Evolutionary conservation across 2,329 filamentous ascomycete genomes (phyloP), one percentile per base, ranked within the genome.

Genomic region (Aspergillus unguis): DNA sequence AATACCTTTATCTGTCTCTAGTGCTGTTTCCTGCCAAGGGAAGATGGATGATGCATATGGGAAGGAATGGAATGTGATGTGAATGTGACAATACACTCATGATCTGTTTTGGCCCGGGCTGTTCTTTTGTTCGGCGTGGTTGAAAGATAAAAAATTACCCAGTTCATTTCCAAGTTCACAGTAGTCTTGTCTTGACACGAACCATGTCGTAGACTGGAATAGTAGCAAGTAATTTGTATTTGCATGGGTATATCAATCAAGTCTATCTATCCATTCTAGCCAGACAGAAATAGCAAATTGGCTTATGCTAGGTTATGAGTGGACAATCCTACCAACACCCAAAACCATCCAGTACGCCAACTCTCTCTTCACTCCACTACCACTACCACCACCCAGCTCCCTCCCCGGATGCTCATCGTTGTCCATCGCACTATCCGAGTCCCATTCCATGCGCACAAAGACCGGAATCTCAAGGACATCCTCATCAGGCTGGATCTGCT

Each of bases 291-390:
- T 17, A 17, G 17, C 17, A 17, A 17, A 17, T 17, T 17, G 17
- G 17, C 17, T 17, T 17, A 17, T 17, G 17, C 17, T 17, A 17
- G 17, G 17, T 17, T 17, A 17, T 17, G 17, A 17, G 17, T 17
- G 17, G 59, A 75, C 82, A 64, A 97, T 94, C 64, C 85, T 85
- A 7, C 94, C 94, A 53, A 95, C 82, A 3, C 92, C 92, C 33
- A 97, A 77, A 23, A 95, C 91, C 75, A 89, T 91, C 94, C 94
- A 99, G 73, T 96, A 97, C 50, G 91, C 91, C 71, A 97, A 75
- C 68, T 97, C 94, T 65, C 88, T 83, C 76, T 85, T 92, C 72
- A 92, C 88, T 44, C 77, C 82, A 41, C 82, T 84, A 69, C 28
- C 43, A 26, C 11, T 29, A 32, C n/a, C 41, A 10, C 6, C 41